These are phyloP conservation scores for Lumnitzera racemosa DNA, from an alignment of 345 rosid genomes.

Conservation along the genomic window DNA sequence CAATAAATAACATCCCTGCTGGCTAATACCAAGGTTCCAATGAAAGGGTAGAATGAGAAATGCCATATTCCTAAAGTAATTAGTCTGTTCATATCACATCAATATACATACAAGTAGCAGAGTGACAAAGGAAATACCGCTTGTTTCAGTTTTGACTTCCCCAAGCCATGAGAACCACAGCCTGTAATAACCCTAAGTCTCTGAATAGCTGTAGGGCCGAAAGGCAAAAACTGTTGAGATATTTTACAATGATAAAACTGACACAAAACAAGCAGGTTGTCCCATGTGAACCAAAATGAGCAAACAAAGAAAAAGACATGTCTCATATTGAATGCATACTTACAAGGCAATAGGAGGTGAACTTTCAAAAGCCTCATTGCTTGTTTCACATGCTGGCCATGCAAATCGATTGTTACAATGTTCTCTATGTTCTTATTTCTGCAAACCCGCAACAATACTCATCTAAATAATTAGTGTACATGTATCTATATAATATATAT, in stretches of 20 bases:
- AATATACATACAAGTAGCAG: background rate
- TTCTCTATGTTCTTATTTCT: conserved; percentile 83
- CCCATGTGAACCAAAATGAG: too few species aligned
- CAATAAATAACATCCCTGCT: too few species aligned
- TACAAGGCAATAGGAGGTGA: conserved; percentile 72
- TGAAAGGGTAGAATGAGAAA: too few species aligned
- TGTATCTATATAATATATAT: too few species aligned
- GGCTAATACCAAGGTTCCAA: too few species aligned
- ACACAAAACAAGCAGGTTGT: conserved; percentile 1
- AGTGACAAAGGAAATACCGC: conserved; percentile 34
- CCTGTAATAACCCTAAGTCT: conserved; percentile 91
- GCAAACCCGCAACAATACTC: conserved; percentile 19
- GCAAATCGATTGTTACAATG: conserved; percentile 81
- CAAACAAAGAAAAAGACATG: background rate
- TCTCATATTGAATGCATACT: conserved; percentile 16
- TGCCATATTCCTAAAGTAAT: too few species aligned
- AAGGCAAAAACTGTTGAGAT: conserved; percentile 7
- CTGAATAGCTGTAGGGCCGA: conserved; percentile 49
- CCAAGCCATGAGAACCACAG: conserved; percentile 70
- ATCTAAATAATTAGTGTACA: conserved; percentile 4
- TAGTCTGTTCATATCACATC: background rate
- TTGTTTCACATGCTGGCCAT: conserved; percentile 90
- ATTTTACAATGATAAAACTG: background rate
- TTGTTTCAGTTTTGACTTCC: conserved; percentile 84
- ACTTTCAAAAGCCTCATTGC: conserved; percentile 74